Percentiles rank a stretch among this genome's conserved stretches.
Conservation (phyloP, 768 basidiomycete genomes). For the Dentipellis sp. region DNA sequence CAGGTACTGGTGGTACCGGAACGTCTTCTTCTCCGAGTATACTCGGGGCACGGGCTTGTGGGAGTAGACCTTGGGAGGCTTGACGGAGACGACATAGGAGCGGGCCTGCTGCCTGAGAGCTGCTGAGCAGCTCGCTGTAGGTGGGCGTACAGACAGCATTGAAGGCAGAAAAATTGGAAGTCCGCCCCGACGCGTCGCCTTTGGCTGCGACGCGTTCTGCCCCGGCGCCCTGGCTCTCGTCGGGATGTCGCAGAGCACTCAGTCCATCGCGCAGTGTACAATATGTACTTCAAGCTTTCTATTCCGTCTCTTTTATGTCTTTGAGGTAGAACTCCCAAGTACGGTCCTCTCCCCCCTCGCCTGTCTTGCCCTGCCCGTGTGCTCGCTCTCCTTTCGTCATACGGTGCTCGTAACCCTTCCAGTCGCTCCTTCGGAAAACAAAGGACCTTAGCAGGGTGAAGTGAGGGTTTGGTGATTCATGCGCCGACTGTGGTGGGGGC, state of each 20-base stretch:
- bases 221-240: not conserved
- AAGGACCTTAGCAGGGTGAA: constrained; percentile 76
- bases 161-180: not conserved
- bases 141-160: constrained; percentile 1
- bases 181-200: not conserved
- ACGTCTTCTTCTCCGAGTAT: constrained; percentile 72
- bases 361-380: constrained; percentile 55
- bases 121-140: not conserved
- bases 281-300: not conserved
- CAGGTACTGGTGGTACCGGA: constrained; percentile 73
- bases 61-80: constrained; percentile 39
- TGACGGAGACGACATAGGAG: constrained; percentile 36
- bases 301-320: constrained; percentile 5
- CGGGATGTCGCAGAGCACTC: not conserved
- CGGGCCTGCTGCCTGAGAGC: constrained; percentile 7
- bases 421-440: constrained; percentile 55
- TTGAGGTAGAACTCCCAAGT: constrained; percentile 80
- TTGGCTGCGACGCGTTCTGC: not conserved
- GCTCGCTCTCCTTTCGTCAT: constrained; percentile 86
- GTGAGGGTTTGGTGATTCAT: constrained; percentile 46
- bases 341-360: constrained; percentile 67
- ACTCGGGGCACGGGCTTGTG: constrained; percentile 52
- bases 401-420: constrained; percentile 87
- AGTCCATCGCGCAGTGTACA: not conserved
- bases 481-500: constrained; percentile 39